phyloP scores from a whole-genome alignment of 257 asterid genomes.

The Plantago ovata region DNA sequence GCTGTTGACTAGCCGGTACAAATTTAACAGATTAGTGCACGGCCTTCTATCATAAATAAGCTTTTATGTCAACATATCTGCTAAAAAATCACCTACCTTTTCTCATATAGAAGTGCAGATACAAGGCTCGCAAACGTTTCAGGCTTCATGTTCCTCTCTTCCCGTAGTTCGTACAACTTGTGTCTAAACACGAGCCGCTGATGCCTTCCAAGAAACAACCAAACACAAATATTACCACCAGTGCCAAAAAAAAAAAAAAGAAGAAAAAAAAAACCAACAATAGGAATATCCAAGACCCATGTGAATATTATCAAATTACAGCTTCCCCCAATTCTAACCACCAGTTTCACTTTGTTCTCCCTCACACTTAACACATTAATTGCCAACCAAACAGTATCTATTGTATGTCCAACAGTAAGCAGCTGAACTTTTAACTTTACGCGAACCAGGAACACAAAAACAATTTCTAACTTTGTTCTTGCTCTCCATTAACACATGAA shows the following conservation, averaged over 20 bases:
- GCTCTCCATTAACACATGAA: too few relatives aligned
- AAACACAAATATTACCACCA: constrained; percentile 17
- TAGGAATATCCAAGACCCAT: too few relatives aligned
- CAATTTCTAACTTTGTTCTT: too few relatives aligned
- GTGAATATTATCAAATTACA: too few relatives aligned
- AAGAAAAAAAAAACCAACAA: not conserved
- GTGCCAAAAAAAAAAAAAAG: not conserved
- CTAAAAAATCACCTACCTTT: constrained; percentile 45
- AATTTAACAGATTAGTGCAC: too few relatives aligned
- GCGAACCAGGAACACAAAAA: too few relatives aligned
- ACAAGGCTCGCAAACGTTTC: constrained; percentile 97
- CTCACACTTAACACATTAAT: too few relatives aligned
- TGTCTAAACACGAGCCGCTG: constrained; percentile 90
- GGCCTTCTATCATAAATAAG: not conserved
- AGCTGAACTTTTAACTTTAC: not conserved
- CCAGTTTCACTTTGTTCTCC: too few relatives aligned
- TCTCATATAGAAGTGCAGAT: constrained; percentile 84
- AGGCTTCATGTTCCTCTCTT: constrained; percentile 98
- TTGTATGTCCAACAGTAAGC: constrained; percentile 8
- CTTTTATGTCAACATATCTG: too few relatives aligned
- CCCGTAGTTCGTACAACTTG: constrained; percentile 80
- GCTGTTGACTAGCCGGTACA: too few relatives aligned
- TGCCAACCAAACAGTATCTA: not conserved
- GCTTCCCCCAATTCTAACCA: too few relatives aligned
- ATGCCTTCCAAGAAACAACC: constrained; percentile 41